phyloP scores from a whole-genome alignment of 305 asterid genomes.

The Solanum hybrid region DNA sequence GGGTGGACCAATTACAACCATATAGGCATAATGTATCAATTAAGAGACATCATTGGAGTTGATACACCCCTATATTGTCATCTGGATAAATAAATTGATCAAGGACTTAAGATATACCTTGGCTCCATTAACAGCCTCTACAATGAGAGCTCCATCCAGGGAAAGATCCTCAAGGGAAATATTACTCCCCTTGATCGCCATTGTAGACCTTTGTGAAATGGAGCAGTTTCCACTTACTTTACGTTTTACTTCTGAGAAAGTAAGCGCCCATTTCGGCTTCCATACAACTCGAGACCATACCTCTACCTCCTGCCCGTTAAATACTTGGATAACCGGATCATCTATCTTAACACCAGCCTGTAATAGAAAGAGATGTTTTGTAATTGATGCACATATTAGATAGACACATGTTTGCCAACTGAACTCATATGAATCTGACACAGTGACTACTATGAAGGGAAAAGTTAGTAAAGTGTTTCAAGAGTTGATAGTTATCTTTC shows the following conservation, averaged over 20 bases:
- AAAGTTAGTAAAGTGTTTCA: neutral
- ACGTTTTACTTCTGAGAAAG: constrained; percentile 62
- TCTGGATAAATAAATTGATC: neutral
- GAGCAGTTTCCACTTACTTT: constrained; percentile 58
- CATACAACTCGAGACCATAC: constrained; percentile 94
- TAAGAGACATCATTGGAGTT: neutral
- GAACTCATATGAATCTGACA: neutral
- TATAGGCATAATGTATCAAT: neutral
- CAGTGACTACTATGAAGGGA: neutral
- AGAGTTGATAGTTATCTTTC: neutral
- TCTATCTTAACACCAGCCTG: constrained; percentile 90
- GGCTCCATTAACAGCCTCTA: constrained; percentile 56
- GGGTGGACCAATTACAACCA: neutral
- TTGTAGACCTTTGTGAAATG: constrained; percentile 60
- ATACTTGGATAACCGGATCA: constrained; percentile 51
- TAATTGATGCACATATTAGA: neutral
- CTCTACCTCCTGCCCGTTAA: constrained; percentile 88
- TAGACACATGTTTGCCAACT: neutral
- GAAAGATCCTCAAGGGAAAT: constrained; percentile 58
- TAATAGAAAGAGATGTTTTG: neutral
- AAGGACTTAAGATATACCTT: constrained; percentile 36
- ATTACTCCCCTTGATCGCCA: constrained; percentile 58
- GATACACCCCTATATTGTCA: neutral
- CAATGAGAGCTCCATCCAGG: constrained; percentile 80
- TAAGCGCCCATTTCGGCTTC: constrained; percentile 95